phyloP scores from a whole-genome alignment of 768 basidiomycete genomes.

The Lactarius hatsudake region DNA sequence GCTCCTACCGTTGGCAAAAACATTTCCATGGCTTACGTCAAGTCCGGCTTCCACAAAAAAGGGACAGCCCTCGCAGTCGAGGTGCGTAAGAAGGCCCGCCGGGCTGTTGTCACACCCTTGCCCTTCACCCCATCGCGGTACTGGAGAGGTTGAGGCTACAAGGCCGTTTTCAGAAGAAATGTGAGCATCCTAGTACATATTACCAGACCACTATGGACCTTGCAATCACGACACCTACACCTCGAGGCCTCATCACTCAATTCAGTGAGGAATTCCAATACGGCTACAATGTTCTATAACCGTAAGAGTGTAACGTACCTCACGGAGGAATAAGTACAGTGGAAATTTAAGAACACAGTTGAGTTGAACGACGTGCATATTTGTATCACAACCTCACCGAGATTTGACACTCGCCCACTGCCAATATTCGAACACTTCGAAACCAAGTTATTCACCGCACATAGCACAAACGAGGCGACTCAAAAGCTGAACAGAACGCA shows the following conservation, averaged over 20 bases:
- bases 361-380: too few relatives aligned
- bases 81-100: slow-evolving; percentile 76
- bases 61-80: slow-evolving; percentile 83
- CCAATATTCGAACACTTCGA: too few relatives aligned
- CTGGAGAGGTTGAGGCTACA: slow-evolving; percentile 51
- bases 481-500: not conserved
- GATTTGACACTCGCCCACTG: too few relatives aligned
- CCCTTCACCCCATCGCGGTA: slow-evolving; percentile 86
- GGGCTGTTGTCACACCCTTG: slow-evolving; percentile 75
- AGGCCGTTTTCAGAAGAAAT: not conserved
- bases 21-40: slow-evolving; percentile 94
- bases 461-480: too few relatives aligned
- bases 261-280: not conserved
- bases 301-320: not conserved
- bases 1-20: slow-evolving; percentile 87
- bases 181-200: not conserved
- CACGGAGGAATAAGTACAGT: too few relatives aligned
- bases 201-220: not conserved
- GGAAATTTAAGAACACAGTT: too few relatives aligned
- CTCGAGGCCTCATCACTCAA: not conserved
- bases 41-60: slow-evolving; percentile 82
- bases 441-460: too few relatives aligned
- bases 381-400: too few relatives aligned
- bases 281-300: not conserved
- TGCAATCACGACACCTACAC: not conserved